phyloP scores from a whole-genome alignment of 768 basidiomycete genomes.

The Boletus rubropictus region DNA sequence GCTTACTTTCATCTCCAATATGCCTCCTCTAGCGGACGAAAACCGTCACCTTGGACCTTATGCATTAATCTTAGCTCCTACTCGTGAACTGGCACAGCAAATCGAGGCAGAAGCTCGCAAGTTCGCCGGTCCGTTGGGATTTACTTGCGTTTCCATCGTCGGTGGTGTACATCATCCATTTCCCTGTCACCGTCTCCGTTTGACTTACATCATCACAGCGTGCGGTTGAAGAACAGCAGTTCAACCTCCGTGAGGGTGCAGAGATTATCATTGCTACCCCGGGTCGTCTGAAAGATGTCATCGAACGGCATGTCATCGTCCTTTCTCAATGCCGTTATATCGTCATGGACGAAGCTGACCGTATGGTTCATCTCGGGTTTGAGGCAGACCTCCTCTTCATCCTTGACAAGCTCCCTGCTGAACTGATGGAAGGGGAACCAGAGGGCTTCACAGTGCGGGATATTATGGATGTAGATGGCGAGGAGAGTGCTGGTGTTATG shows the following conservation, averaged over 20 bases:
- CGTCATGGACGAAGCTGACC: slow-evolving; percentile 99
- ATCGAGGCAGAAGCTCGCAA: slow-evolving; percentile 90
- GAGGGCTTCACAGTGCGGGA: slow-evolving; percentile 31
- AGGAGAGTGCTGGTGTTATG: slow-evolving; percentile 42
- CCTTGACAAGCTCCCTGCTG: slow-evolving; percentile 83
- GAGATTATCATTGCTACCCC: slow-evolving; percentile 99
- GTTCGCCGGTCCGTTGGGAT: slow-evolving; percentile 87
- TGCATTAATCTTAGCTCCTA: slow-evolving; percentile 88
- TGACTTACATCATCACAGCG: slow-evolving; percentile 42
- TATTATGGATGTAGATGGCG: slow-evolving; percentile 74
- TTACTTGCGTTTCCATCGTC: slow-evolving; percentile 94
- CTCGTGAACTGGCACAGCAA: slow-evolving; percentile 97
- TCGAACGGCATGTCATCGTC: slow-evolving; percentile 93
- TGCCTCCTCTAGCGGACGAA: slow-evolving; percentile 86
- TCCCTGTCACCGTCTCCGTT: neutral
- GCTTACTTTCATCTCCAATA: slow-evolving; percentile 85
- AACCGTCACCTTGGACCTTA: slow-evolving; percentile 93
- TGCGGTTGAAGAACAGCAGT: slow-evolving; percentile 95
- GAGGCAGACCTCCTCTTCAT: slow-evolving; percentile 93
- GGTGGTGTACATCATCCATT: slow-evolving; percentile 62
- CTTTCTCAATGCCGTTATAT: slow-evolving; percentile 96
- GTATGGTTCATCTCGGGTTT: slow-evolving; percentile 98
- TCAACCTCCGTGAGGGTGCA: slow-evolving; percentile 94
- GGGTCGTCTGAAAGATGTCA: slow-evolving; percentile 95
- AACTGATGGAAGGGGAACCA: slow-evolving; percentile 78